Evolutionary conservation across 2,329 filamentous ascomycete genomes (phyloP), one percentile per base, ranked within the genome.

Genomic region (Cadophora sp.): DNA sequence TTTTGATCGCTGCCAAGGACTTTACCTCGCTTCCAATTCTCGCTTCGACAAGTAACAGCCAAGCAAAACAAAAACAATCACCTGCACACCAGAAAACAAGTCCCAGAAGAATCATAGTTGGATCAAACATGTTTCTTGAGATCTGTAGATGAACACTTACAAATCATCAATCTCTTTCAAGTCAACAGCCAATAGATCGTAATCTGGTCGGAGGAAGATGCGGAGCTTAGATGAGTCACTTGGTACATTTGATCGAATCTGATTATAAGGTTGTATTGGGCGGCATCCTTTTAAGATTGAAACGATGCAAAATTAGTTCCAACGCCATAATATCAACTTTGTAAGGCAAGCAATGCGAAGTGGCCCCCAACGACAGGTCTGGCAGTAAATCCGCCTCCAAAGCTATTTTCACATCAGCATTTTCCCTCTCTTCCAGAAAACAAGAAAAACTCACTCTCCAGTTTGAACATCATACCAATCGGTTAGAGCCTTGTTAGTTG

Each of bases 351-450:
- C 73, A 94, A 86, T 1, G 92, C 89, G 83, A 95, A 97, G 79
- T 92, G 88, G 0, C 90, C 92, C 3, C 93, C 93, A 51, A 92
- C 85, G 0, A 97, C 93, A 1, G 93, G 93, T 34, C 93, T 81
- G 1, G 92, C 92, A 68, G 89, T 89, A 81, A 97, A 97, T 0
- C 43, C n/a, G 1, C 24, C 46, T 26, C 64, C 62, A 31, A 62
- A 72, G 40, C 68, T 62, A 43, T 24, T 9, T 22, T 29, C 5
- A 22, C 9, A 12, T 69, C 26, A 69, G 61, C n/a, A 59, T 4
- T 50, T 1, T 37, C 34, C 14, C 11, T 14, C 43, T 11, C 37
- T 27, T n/a, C n/a, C 24, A n/a, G 59, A 51, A 31, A 62, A 8
- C 24, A 53, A 43, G 43, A 43, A 61, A 48, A 14, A 91, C 82